Percentiles rank a stretch among this genome's conserved stretches.
Evolutionary conservation across 2,329 filamentous ascomycete genomes (phyloP).

Genomic region (Fusarium denticulatum): DNA sequence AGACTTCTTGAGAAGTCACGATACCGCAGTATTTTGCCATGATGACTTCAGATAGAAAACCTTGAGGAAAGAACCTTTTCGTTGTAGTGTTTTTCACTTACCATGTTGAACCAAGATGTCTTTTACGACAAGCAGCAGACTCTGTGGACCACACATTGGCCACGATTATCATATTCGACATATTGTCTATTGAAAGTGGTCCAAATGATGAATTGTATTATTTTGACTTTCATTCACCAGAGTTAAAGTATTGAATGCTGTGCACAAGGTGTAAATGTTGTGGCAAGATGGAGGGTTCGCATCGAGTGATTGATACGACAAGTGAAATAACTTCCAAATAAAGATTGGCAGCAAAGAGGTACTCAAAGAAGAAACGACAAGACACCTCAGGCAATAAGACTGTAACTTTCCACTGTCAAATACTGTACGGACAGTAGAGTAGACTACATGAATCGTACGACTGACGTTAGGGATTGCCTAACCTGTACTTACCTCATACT

Average conservation of each 20-base stretch:
- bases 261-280: not conserved
- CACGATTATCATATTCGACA: accelerated
- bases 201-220: not conserved
- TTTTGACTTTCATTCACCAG: not conserved
- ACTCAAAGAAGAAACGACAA: constrained; percentile 44
- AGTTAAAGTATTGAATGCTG: not conserved
- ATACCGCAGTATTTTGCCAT: not conserved
- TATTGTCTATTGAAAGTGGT: not conserved
- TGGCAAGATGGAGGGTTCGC: not conserved
- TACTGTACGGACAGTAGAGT: not conserved
- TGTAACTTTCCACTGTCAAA: not conserved
- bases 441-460: not conserved
- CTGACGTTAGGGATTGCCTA: not conserved
- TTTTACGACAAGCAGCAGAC: not conserved
- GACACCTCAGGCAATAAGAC: not conserved
- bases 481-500: not conserved
- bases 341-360: constrained; percentile 93
- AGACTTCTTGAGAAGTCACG: not conserved
- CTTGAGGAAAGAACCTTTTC: not conserved
- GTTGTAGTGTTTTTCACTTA: not conserved
- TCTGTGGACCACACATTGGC: not conserved
- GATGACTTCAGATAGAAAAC: not conserved
- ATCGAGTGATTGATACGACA: not conserved
- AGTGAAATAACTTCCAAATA: constrained; percentile 67
- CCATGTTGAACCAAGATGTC: not conserved